phyloP scores from a whole-genome alignment of 257 asterid species.

The Buddleja alternifolia region DNA sequence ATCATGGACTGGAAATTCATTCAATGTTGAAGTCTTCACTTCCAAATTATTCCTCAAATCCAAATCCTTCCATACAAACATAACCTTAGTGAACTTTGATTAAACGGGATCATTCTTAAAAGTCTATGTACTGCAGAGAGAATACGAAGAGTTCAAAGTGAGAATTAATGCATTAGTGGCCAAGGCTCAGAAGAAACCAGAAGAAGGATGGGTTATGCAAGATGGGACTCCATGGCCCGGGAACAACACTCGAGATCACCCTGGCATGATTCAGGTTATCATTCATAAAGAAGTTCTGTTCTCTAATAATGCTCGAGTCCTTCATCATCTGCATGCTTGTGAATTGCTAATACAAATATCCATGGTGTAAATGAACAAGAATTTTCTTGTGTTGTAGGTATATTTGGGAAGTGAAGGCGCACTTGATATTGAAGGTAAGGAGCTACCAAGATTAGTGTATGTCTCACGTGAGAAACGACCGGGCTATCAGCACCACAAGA shows the following conservation, averaged over 20 bases:
- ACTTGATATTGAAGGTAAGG: conserved; percentile 86
- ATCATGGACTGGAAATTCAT: too few species aligned
- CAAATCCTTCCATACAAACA: too few species aligned
- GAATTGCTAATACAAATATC: background rate
- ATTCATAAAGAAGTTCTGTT: background rate
- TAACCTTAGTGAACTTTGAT: background rate
- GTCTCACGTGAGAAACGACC: conserved; percentile 90
- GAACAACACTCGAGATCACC: conserved; percentile 81
- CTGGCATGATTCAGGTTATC: conserved; percentile 87
- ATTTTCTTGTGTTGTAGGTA: conserved; percentile 45
- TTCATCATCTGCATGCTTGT: background rate
- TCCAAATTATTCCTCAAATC: too few species aligned
- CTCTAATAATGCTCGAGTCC: background rate
- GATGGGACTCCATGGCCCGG: conserved; percentile 96
- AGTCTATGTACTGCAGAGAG: conserved; percentile 57
- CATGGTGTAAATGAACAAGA: conserved; percentile 4
- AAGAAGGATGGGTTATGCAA: conserved; percentile 94
- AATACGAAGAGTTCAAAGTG: conserved; percentile 84
- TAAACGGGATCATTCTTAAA: background rate
- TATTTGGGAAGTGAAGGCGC: conserved; percentile 87
- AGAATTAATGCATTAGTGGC: conserved; percentile 77
- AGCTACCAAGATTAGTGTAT: conserved; percentile 75
- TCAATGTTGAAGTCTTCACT: too few species aligned
- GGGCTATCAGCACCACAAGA: conserved; percentile 83
- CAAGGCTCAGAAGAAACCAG: conserved; percentile 86